Base-by-base conservation (phyloP, 345 rosid genomes). In the Clarkia xantiana region DNA sequence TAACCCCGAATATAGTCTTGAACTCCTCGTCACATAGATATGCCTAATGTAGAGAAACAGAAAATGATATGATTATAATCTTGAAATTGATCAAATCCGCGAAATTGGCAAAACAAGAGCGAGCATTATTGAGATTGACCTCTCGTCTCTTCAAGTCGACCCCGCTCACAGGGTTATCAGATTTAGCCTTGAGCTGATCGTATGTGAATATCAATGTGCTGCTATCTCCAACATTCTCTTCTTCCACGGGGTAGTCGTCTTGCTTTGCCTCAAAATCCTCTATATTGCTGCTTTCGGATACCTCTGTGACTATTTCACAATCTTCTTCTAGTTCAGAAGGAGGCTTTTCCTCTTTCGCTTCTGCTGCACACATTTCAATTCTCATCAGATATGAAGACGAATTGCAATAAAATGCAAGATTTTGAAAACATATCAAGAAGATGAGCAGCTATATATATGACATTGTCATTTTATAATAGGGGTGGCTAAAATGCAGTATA, bases 111-210 rank as follows among this genome's bases (percentile, higher is more conserved):
- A 54, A 15, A 3, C 49, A 16, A n/a, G n/a, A n/a, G n/a, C n/a
- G 19, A n/a, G n/a, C n/a, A n/a, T n/a, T n/a, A n/a, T n/a, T n/a
- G n/a, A 51, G 16, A 72, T 83, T 38, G 44, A 93, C 99, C 96
- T 93, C 99, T 80, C 96, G 77, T 62, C 80, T 64, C 49, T 82
- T 93, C 57, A 74, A 82, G 67, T 93, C 99, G 42, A 93, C 82
- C 63, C 96, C 90, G 22, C 74, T 78, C 18, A 72, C 96, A 15
- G 96, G 91, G 58, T 80, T 80, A 20, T 77, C 88, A 18, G 99
- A 87, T 62, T 67, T 82, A 52, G 88, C 79, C 68, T 71, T 84
- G 63, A 93, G 78, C 67, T 74, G 87, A 59, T 78, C 94, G 40
- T 93, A 93, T 44, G 77, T 74, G 81, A 80, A 93, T 25, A 73